Evolutionary conservation across 345 rosid genomes (phyloP).

Genomic region (Arabis alpina): DNA sequence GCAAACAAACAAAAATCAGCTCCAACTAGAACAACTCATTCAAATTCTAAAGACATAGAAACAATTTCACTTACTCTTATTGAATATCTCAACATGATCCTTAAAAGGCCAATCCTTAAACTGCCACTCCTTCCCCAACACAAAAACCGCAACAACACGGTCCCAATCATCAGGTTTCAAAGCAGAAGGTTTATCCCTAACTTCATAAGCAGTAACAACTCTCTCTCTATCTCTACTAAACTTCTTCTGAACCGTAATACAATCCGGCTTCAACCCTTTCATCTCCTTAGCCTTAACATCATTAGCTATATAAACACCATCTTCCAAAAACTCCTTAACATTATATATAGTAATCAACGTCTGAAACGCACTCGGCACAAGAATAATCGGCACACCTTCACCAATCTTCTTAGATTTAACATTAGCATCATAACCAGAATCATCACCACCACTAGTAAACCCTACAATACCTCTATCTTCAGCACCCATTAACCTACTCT

Average conservation of each 20-base stretch:
- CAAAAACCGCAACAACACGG: conserved; percentile 85
- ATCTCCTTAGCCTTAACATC: conserved; percentile 89
- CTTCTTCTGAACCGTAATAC: conserved; percentile 96
- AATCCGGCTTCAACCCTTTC: conserved; percentile 86
- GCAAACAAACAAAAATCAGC: conserved; percentile 36
- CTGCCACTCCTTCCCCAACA: conserved; percentile 98
- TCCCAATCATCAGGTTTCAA: conserved; percentile 93
- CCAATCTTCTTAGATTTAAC: conserved; percentile 45
- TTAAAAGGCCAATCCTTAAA: conserved; percentile 98
- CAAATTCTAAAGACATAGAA: neutral
- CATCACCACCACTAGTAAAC: conserved; percentile 47
- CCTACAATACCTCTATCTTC: conserved; percentile 82
- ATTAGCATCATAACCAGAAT: no score
- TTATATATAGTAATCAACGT: conserved; percentile 88
- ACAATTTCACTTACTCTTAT: conserved; percentile 63
- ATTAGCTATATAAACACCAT: conserved; percentile 80
- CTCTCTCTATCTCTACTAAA: conserved; percentile 86
- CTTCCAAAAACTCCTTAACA: conserved; percentile 93
- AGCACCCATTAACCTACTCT: conserved; percentile 78
- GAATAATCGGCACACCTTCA: conserved; percentile 91
- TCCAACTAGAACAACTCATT: neutral
- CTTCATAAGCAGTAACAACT: conserved; percentile 91
- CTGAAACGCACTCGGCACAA: conserved; percentile 94
- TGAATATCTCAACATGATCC: conserved; percentile 94
- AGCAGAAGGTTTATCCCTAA: conserved; percentile 88